Base-by-base conservation (phyloP, 2,329 filamentous ascomycete species). In the Claviceps maximensis region DNA sequence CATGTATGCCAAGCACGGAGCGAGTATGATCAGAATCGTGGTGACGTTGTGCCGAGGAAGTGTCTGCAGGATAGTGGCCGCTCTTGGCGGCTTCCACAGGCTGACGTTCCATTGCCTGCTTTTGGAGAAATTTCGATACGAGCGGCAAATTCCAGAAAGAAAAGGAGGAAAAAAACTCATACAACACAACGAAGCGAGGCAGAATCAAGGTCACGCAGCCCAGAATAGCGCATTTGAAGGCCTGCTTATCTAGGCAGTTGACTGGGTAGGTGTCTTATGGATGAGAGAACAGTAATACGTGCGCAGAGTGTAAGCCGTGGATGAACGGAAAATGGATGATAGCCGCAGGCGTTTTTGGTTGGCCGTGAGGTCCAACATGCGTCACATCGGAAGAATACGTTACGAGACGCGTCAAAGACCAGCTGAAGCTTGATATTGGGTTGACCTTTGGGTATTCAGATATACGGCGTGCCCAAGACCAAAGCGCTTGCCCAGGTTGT, bases 1-100 rank as follows among this genome's bases (percentile, higher is more conserved):
- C 49, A 33, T 45, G 31, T 23, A 51, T 50, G 29, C 51, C 45
- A 29, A 55, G 51, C n/a, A 46, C 36, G 6, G 54, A 47, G 33
- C 45, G 51, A 40, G 45, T 46, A 12, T 49, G 23, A 40, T 53
- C 45, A 29, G 42, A n/a, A 46, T 53, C 29, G 23, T 41, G 36
- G 36, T 10, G 42, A 21, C 29, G 41, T 38, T 33, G 21, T 41
- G 41, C 45, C 17, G 40, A 8, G 13, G 33, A 36, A n/a, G 13
- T 31, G 12, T 50, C 48, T 49, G 31, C 38, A 45, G 40, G 38
- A 36, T 45, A 23, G 42, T 17, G 25, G 36, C 52, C 48, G 19
- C 12, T 49, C 13, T 46, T 31, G 46, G 38, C 6, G 21, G 36
- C 36, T n/a, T 47, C 48, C 3, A 17, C 21, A 51, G 38, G 15